Conservation (phyloP, 2,329 filamentous ascomycete genomes). For the Pseudonectria buxi region DNA sequence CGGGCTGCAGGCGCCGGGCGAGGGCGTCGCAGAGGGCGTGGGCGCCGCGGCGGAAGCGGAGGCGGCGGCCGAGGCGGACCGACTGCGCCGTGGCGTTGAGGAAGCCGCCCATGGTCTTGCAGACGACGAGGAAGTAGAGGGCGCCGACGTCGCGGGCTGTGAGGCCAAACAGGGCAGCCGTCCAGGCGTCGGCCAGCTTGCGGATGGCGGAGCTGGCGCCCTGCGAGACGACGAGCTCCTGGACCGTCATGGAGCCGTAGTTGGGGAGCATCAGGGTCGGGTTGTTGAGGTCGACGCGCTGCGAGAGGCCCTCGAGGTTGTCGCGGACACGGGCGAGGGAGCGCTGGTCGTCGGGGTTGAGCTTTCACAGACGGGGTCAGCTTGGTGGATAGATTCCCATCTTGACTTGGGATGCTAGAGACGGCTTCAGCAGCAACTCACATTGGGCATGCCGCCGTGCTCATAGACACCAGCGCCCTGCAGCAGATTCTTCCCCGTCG, state of each 20-base stretch:
- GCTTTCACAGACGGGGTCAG: slow-evolving; percentile 1
- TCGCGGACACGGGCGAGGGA: slow-evolving; percentile 11
- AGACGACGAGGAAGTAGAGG: slow-evolving; percentile 15
- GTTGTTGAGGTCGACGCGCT: slow-evolving; percentile 12
- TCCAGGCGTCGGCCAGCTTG: slow-evolving; percentile 16
- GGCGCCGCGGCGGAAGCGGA: slow-evolving; percentile 3
- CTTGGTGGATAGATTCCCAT: no score
- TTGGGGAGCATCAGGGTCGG: slow-evolving; percentile 9
- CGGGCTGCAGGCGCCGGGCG: slow-evolving; percentile 6
- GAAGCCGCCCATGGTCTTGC: slow-evolving; percentile 17
- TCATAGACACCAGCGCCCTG: slow-evolving; percentile 6
- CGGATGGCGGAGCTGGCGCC: slow-evolving; percentile 11
- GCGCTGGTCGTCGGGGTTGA: slow-evolving; percentile 8
- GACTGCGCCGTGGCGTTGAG: slow-evolving; percentile 6
- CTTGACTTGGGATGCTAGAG: no score
- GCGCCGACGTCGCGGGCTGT: slow-evolving; percentile 12
- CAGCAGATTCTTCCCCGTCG: slow-evolving; percentile 3
- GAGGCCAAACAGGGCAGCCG: slow-evolving; percentile 18
- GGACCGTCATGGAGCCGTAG: slow-evolving; percentile 13
- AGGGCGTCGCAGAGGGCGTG: slow-evolving; percentile 8
- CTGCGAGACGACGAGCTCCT: slow-evolving; percentile 14
- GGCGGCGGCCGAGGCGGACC: slow-evolving; percentile 1
- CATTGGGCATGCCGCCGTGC: slow-evolving; percentile 3
- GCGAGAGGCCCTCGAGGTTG: slow-evolving; percentile 14
- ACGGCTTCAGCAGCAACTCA: no score